These are phyloP conservation scores for Cenchrus purpureus DNA, from an alignment of 176 grass and related monocot species.

Conservation along the genomic window DNA sequence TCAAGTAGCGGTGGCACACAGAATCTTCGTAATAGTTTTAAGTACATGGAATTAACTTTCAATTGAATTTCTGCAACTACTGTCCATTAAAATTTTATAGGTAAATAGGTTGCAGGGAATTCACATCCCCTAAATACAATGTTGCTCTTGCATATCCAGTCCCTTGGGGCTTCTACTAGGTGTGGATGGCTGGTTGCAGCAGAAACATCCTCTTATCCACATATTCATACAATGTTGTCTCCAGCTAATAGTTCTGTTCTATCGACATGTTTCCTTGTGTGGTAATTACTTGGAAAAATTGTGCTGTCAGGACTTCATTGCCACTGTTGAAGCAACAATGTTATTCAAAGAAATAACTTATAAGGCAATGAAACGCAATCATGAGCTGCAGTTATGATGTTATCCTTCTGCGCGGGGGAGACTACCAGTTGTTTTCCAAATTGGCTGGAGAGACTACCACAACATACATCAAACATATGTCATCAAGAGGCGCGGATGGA, in stretches of 20 bases:
- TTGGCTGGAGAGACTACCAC: background rate
- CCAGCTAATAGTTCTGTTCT: background rate
- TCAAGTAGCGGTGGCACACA: too few relatives aligned
- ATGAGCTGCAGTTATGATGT: background rate
- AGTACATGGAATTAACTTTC: background rate
- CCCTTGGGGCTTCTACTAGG: background rate
- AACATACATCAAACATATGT: background rate
- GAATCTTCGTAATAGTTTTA: too few relatives aligned
- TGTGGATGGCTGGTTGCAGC: background rate
- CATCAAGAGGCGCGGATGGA: background rate
- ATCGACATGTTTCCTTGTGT: background rate
- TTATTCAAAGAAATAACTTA: background rate
- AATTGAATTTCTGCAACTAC: conserved; percentile 5
- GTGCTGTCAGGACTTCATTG: background rate
- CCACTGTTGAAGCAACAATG: background rate
- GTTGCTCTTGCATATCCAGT: background rate
- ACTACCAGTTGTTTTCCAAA: background rate
- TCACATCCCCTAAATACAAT: background rate
- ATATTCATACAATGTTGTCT: background rate
- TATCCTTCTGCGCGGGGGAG: background rate
- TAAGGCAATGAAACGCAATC: background rate
- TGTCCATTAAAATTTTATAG: conserved; percentile 24
- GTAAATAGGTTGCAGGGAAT: background rate
- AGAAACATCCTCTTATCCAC: background rate
- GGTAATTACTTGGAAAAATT: background rate